Percentiles rank a stretch among this genome's conserved stretches.
Evolutionary conservation across 768 basidiomycete species (phyloP).

Genomic region (Termitomyces sp.): DNA sequence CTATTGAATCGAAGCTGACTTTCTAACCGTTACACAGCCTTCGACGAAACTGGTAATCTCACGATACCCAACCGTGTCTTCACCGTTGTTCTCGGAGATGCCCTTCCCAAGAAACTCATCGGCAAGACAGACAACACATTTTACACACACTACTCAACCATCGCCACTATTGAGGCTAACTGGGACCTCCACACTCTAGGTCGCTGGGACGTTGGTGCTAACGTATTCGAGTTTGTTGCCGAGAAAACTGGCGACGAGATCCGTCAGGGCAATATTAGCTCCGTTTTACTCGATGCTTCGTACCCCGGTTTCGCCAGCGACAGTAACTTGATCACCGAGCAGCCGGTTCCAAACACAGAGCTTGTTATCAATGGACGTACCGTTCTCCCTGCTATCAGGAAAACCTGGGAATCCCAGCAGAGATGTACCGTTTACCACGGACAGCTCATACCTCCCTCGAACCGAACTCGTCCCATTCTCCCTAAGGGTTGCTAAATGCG

Average conservation of each 20-base stretch:
- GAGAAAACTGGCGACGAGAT: slow-evolving; percentile 36
- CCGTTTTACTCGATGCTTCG: slow-evolving; percentile 5
- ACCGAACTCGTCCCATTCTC: neutral
- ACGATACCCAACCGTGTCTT: slow-evolving; percentile 41
- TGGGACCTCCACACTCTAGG: slow-evolving; percentile 60
- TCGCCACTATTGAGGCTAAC: slow-evolving; percentile 54
- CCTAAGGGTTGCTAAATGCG: neutral
- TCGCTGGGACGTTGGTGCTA: slow-evolving; percentile 29
- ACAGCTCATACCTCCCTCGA: neutral
- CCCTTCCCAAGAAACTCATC: slow-evolving; percentile 32
- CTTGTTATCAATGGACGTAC: slow-evolving; percentile 19
- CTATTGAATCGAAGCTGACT: slow-evolving; percentile 11
- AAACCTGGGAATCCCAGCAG: neutral
- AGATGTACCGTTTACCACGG: neutral
- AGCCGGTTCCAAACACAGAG: slow-evolving; percentile 19
- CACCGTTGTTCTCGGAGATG: slow-evolving; percentile 35
- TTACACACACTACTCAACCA: slow-evolving; percentile 57
- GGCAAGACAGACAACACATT: slow-evolving; percentile 47
- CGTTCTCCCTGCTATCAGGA: slow-evolving; percentile 15
- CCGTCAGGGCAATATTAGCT: slow-evolving; percentile 3
- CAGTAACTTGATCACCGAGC: neutral
- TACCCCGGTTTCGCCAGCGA: slow-evolving; percentile 23
- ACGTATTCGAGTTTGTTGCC: slow-evolving; percentile 50
- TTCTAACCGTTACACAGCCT: slow-evolving; percentile 21
- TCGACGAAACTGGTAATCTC: slow-evolving; percentile 44